Evolutionary conservation across 2,329 filamentous ascomycete genomes (phyloP).

Genomic region (Grosmannia penicillata): DNA sequence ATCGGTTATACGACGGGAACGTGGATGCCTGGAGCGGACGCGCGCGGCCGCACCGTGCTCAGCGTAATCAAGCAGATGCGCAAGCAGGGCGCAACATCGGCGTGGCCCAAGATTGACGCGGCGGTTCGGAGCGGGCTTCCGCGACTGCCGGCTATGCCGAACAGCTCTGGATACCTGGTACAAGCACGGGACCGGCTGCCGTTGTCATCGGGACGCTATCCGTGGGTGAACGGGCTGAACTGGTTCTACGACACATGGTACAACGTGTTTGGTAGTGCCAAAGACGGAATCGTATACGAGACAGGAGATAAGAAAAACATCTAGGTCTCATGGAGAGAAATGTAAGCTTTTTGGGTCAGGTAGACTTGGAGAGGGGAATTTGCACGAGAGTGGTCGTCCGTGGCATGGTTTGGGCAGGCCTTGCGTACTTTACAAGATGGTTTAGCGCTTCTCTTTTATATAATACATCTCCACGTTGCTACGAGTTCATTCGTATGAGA

Average conservation of each 20-base stretch:
- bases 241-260: slow-evolving; percentile 14
- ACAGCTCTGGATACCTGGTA: slow-evolving; percentile 15
- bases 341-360: background rate
- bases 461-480: too few species aligned
- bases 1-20: slow-evolving; percentile 45
- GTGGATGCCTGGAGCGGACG: slow-evolving; percentile 48
- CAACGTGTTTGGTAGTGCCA: slow-evolving; percentile 13
- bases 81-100: slow-evolving; percentile 9
- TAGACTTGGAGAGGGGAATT: too few species aligned
- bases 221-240: slow-evolving; percentile 14
- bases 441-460: too few species aligned
- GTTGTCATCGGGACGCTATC: slow-evolving; percentile 11
- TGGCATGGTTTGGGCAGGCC: too few species aligned
- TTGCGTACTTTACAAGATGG: too few species aligned
- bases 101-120: slow-evolving; percentile 11
- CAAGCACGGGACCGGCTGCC: slow-evolving; percentile 14
- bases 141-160: slow-evolving; percentile 9
- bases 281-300: slow-evolving; percentile 8
- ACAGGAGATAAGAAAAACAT: slow-evolving; percentile 5
- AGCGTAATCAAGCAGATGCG: slow-evolving; percentile 10
- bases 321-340: background rate
- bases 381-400: too few species aligned
- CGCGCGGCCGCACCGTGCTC: slow-evolving; percentile 8
- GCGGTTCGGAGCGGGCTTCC: slow-evolving; percentile 9
- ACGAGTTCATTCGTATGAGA: too few species aligned